A percentile compares a stretch with the other conserved stretches of the same genome.
Conservation (phyloP, 2,329 filamentous ascomycete genomes). For the Sporothrix euskadiensis region DNA sequence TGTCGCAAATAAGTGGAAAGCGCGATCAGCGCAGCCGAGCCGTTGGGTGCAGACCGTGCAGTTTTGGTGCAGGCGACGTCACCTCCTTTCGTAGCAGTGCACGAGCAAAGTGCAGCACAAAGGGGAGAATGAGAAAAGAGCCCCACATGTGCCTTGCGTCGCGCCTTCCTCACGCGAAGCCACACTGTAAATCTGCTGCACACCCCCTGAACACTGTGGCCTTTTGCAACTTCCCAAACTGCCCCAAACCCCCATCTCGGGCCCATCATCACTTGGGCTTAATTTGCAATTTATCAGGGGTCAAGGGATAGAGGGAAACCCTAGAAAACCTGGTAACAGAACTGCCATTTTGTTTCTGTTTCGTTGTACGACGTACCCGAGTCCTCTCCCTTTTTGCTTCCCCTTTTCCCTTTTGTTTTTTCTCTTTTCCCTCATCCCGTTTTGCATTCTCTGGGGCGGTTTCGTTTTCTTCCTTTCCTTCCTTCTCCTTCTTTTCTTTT, state of each 20-base stretch:
- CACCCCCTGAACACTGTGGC: slow-evolving; percentile 27
- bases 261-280: not conserved
- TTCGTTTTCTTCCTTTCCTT: slow-evolving; percentile 1
- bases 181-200: not conserved
- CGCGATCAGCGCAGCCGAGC: slow-evolving; percentile 19
- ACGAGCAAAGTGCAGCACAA: not conserved
- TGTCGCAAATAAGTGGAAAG: slow-evolving; percentile 21
- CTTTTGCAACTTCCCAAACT: slow-evolving; percentile 19
- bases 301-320: not conserved
- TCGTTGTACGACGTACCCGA: slow-evolving; percentile 9
- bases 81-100: not conserved
- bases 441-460: not conserved
- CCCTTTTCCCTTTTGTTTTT: not conserved
- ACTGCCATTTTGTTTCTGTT: slow-evolving; percentile 16
- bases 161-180: slow-evolving; percentile 18
- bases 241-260: not conserved
- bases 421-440: not conserved
- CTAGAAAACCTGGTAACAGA: slow-evolving; percentile 14
- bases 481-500: not conserved
- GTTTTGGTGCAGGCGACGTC: slow-evolving; percentile 25
- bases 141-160: slow-evolving; percentile 22
- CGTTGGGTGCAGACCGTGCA: not conserved
- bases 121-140: not conserved
- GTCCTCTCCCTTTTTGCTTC: not conserved
- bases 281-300: slow-evolving; percentile 26